Base-by-base conservation (phyloP, 805 yeast species). In the Wickerhamiella dianesei region DNA sequence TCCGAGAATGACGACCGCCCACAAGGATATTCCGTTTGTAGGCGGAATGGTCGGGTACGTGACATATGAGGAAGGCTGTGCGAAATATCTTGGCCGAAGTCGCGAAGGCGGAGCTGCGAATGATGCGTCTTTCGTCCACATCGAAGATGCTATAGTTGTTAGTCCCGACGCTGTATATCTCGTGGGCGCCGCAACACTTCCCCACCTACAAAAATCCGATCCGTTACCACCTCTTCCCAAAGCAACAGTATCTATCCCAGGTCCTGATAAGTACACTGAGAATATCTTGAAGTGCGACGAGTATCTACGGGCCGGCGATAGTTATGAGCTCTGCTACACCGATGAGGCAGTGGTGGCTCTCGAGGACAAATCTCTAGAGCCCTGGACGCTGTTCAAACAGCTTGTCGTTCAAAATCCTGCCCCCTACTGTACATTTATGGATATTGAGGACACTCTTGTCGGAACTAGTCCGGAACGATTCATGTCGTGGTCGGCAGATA, bases 391-490 rank as follows among this genome's bases (percentile, higher is more conserved):
- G 2, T 92, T 86, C 66, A 80, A 82, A 58, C 72, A 77, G 1
- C 66, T 92, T 46, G 76, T 84, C 0, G 56, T 64, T 13, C 73
- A 72, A 47, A 92, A 94, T 59, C 97, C 98, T 2, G 84, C 97
- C 0, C 98, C 99, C 1, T 89, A 83, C 60, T 79, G 95, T 2
- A 79, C 92, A 46, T 92, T 67, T 59, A 69, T 92, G 69, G 71
- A 77, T 44, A 82, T 89, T 56, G 82, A 79, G 50, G 73, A 64
- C 3, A 68, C 71, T 12, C 65, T 92, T 29, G 69, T 89, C 2
- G 85, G 95, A 2, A 81, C 96, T 0, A 89, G 97, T 0, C 99
- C 99, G 0, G 99, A 92, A 62, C 69, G 98, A 52, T 94, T 92
- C 58, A 60, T 94, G 44, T 73, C 80, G 2, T 94, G 97, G 96